Evolutionary conservation across 257 asterid genomes (phyloP).

Genomic region (Solanum lignicaule): DNA sequence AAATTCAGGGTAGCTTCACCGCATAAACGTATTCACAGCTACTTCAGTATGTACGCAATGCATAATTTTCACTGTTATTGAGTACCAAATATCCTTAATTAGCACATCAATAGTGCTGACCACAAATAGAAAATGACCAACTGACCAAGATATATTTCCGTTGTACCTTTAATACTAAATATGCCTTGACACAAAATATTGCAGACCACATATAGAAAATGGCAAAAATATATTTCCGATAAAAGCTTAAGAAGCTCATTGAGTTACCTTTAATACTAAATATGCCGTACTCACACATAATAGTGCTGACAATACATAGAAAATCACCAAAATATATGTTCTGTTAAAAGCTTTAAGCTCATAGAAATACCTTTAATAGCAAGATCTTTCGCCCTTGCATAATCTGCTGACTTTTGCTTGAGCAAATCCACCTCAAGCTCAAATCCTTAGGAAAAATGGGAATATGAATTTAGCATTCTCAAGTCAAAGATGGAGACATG

Average conservation of each 20-base stretch:
- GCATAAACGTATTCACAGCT: neutral
- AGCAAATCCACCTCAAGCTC: slow-evolving; percentile 70
- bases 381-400: slow-evolving; percentile 70
- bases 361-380: slow-evolving; percentile 53
- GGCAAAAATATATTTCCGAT: neutral
- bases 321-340: neutral
- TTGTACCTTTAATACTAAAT: neutral
- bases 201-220: neutral
- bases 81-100: neutral
- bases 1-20: neutral
- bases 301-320: neutral
- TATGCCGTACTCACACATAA: neutral
- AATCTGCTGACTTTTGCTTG: slow-evolving; percentile 56
- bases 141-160: neutral
- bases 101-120: neutral
- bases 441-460: slow-evolving; percentile 25
- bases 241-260: neutral
- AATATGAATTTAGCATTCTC: neutral
- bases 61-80: neutral
- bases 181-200: neutral
- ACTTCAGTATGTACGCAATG: neutral
- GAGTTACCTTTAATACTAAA: neutral
- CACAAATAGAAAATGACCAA: neutral
- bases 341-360: neutral
- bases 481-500: neutral